Evolutionary conservation across 495 filamentous ascomycete species (phyloP).

Genomic region (Xylaria bambusicola): DNA sequence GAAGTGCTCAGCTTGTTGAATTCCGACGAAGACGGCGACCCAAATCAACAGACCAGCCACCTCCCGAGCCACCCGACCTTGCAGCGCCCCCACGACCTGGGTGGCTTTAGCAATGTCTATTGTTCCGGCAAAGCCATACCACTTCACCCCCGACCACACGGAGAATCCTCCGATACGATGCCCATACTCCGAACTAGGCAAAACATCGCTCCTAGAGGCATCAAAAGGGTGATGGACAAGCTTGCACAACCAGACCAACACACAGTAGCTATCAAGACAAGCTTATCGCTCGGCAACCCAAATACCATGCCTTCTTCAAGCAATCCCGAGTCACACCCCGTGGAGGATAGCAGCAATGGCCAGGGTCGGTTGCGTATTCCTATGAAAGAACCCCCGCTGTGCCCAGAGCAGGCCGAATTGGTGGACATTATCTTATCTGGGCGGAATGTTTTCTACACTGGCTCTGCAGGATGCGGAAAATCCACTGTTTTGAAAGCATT

Average conservation of each 20-base stretch:
- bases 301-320: background rate
- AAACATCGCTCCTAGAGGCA: no score
- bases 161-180: background rate
- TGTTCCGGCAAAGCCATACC: background rate
- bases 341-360: background rate
- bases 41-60: background rate
- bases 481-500: slow-evolving; percentile 57
- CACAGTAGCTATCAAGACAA: no score
- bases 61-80: background rate
- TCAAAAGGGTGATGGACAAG: background rate
- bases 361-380: background rate
- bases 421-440: slow-evolving; percentile 51
- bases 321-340: background rate
- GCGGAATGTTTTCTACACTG: slow-evolving; percentile 63
- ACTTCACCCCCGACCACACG: background rate
- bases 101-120: background rate
- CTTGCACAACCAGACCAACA: background rate
- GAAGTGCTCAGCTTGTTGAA: slow-evolving; percentile 9
- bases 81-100: background rate
- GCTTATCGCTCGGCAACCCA: background rate
- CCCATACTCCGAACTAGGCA: background rate
- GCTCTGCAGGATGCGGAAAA: slow-evolving; percentile 63
- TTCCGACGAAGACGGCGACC: slow-evolving; percentile 5
- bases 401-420: slow-evolving; percentile 48
- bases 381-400: slow-evolving; percentile 20